Evolutionary conservation across 441 rosid species (phyloP).

Genomic region (Mallotus repandus): DNA sequence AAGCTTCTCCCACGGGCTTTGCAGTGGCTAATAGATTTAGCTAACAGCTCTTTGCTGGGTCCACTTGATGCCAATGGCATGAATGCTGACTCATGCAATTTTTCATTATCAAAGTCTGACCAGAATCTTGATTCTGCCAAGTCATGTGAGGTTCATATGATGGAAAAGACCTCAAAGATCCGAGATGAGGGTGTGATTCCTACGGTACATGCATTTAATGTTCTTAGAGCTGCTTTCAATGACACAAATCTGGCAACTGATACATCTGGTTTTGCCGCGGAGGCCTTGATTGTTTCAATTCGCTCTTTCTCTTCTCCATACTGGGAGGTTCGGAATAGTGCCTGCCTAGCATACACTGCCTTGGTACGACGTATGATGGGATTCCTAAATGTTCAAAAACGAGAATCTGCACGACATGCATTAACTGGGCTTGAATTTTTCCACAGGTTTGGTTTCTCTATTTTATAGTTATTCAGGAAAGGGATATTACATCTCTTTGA

Average conservation of each 20-base stretch:
- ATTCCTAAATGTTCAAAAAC: conserved; percentile 84
- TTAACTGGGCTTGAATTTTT: conserved; percentile 95
- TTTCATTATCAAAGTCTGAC: conserved; percentile 29
- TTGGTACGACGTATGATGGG: conserved; percentile 90
- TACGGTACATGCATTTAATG: conserved; percentile 94
- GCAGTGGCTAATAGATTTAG: conserved; percentile 82
- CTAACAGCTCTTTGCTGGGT: conserved; percentile 54
- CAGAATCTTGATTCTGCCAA: conserved; percentile 31
- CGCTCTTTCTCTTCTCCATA: conserved; percentile 90
- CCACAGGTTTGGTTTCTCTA: conserved; percentile 63
- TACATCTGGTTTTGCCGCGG: conserved; percentile 95
- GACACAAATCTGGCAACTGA: conserved; percentile 95
- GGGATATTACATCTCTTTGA: too few species aligned
- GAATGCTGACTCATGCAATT: conserved; percentile 27
- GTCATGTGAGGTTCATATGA: conserved; percentile 36
- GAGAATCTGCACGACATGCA: conserved; percentile 82
- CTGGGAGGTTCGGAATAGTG: conserved; percentile 98
- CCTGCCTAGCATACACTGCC: conserved; percentile 91
- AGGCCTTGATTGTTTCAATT: conserved; percentile 78
- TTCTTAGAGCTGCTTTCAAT: conserved; percentile 87
- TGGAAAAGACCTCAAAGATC: conserved; percentile 63
- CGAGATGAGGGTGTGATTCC: conserved; percentile 97
- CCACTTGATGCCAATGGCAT: conserved; percentile 29
- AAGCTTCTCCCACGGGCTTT: conserved; percentile 89
- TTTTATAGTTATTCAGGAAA: too few species aligned